Evolutionary conservation across 2,329 filamentous ascomycete genomes (phyloP).

Genomic region (Leptographium radiaticola): DNA sequence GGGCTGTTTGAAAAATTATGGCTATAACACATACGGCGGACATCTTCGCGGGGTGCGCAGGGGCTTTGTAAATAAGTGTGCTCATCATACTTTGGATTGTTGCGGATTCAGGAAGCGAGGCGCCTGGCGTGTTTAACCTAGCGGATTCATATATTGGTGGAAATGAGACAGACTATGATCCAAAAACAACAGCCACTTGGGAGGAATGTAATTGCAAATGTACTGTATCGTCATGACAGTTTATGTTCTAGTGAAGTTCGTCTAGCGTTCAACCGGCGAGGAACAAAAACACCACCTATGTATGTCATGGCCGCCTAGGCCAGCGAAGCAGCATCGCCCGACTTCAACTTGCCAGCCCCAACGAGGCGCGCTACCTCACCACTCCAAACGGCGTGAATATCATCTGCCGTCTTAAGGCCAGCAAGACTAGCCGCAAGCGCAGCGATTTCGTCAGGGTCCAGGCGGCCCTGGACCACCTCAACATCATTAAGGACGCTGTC

Average conservation of each 20-base stretch:
- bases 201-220: no score
- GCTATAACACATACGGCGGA: neutral
- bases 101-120: neutral
- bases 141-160: neutral
- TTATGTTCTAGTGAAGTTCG: constrained; percentile 1
- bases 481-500: constrained; percentile 75
- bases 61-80: neutral
- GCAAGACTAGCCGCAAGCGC: constrained; percentile 68
- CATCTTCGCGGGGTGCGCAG: neutral
- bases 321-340: constrained; percentile 62
- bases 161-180: neutral
- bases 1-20: constrained; percentile 36
- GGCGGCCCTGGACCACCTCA: constrained; percentile 74
- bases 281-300: neutral
- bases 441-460: constrained; percentile 84
- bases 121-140: neutral
- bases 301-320: constrained; percentile 15
- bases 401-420: constrained; percentile 62
- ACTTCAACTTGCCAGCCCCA: constrained; percentile 73
- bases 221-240: no score
- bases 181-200: neutral
- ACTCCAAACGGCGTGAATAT: constrained; percentile 75
- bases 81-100: neutral
- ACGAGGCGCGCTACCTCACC: constrained; percentile 69
- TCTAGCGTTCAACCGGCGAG: neutral